Evolutionary conservation across 106 monocot genomes (phyloP).

Genomic region (Amphibolis antarctica): DNA sequence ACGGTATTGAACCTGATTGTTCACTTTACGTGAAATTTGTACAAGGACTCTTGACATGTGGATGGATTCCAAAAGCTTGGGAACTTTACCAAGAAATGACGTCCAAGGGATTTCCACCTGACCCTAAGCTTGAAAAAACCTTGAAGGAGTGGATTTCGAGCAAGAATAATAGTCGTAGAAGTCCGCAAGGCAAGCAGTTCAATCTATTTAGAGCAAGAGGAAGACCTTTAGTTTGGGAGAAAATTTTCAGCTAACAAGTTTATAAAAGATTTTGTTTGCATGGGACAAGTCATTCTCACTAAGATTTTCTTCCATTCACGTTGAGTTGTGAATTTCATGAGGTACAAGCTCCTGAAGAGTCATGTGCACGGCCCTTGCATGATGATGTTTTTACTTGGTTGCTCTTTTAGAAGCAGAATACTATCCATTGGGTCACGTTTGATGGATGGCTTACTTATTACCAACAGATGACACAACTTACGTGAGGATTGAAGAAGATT

Average conservation of each 20-base stretch:
- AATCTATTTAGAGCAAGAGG: background rate
- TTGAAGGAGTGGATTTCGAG: constrained; percentile 16
- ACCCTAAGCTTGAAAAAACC: constrained; percentile 52
- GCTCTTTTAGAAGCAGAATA: no score
- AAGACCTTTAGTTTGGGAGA: background rate
- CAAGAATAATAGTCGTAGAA: background rate
- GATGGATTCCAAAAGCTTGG: constrained; percentile 60
- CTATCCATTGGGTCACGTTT: no score
- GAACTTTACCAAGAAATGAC: constrained; percentile 73
- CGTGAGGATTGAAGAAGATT: no score
- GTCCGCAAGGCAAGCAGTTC: background rate
- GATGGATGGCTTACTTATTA: no score
- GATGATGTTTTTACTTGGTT: no score
- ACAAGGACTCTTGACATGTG: constrained; percentile 42
- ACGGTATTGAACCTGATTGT: constrained; percentile 25
- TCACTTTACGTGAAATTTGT: constrained; percentile 45
- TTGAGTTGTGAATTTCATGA: no score
- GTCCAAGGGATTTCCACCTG: constrained; percentile 42
- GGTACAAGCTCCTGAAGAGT: no score
- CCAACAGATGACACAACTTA: no score
- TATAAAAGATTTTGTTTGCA: background rate
- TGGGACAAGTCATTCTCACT: no score
- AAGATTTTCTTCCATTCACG: no score
- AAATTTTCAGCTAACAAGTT: background rate
- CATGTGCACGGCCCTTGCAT: no score